Base-by-base conservation (phyloP, 345 rosid genomes). In the Brassica cretica region DNA sequence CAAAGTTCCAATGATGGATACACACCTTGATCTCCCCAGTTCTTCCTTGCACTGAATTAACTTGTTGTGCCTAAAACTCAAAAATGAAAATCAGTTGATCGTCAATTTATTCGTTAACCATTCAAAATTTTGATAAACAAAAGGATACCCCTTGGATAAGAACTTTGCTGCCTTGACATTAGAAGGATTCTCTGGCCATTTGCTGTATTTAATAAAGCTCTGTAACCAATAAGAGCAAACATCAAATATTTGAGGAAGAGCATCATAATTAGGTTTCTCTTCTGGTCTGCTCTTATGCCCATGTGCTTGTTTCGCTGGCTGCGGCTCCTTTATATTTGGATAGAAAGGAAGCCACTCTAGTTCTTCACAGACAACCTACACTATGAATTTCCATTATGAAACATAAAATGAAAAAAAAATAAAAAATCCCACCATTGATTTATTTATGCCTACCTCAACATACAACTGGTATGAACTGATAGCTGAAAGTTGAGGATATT, bases 141-240 rank as follows among this genome's bases (percentile, higher is more conserved):
- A 70, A 75, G 71, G 76, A 67, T 89, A 94, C 99, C 98, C 99
- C 73, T 79, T 88, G 29, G 97, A 95, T 73, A 95, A 82, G 84
- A 93, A 95, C 76, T 77, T 87, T 2, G 94, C 91, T 25, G 98
- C 96, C 89, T 95, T 95, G 62, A 93, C 89, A 79, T 90, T 91
- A 53, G 91, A 87, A 75, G 92, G 96, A 81, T 75, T 87, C 86
- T 93, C 93, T 84, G 90, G 86, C 99, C 99, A 93, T 88, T 85
- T 87, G 82, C 98, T 95, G 78, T 93, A 90, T 83, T 93, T 95
- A 74, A 93, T 91, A 84, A 91, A 91, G 87, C 94, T 91, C 84
- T 89, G 96, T 72, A 90, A 84, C 99, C 99, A 95, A 79, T 93
- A 90, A 69, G 96, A 95, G 83, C 98, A 91, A 72, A 90, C 89